Evolutionary conservation across 1,284 basidiomycete species (phyloP).

Genomic region (Retiboletus fuscus): DNA sequence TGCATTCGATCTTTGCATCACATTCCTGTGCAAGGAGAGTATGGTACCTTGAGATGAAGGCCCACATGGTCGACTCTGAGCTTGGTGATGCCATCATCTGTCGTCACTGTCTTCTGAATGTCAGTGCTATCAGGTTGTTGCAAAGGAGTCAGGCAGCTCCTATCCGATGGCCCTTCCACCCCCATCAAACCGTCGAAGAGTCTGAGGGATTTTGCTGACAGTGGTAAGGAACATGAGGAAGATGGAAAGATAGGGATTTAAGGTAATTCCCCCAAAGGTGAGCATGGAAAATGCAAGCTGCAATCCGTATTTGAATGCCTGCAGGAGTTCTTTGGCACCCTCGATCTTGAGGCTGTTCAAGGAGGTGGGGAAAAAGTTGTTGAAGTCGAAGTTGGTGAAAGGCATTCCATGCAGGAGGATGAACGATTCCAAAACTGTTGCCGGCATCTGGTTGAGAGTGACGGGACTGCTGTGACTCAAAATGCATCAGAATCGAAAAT

Average conservation of each 20-base stretch:
- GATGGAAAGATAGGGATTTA: constrained; percentile 90
- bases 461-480: too few relatives aligned
- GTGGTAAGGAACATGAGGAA: constrained; percentile 91
- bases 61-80: constrained; percentile 58
- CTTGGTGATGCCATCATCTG: constrained; percentile 20
- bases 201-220: constrained; percentile 73
- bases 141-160: background rate
- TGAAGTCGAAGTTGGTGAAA: constrained; percentile 93
- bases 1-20: constrained; percentile 85
- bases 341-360: constrained; percentile 88
- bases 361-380: constrained; percentile 85
- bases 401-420: constrained; percentile 95
- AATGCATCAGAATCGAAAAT: too few relatives aligned
- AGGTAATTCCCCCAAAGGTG: constrained; percentile 64
- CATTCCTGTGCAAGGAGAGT: constrained; percentile 78
- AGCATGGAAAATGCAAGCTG: too few relatives aligned
- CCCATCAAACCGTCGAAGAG: too few relatives aligned
- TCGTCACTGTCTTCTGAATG: too few relatives aligned
- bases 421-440: constrained; percentile 85
- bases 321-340: constrained; percentile 77
- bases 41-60: constrained; percentile 81
- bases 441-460: constrained; percentile 83
- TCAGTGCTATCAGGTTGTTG: too few relatives aligned
- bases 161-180: constrained; percentile 6
- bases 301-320: constrained; percentile 77